Evolutionary conservation across 2,329 filamentous ascomycete species (phyloP), one percentile per base, ranked within the genome.

Genomic region (Fusarium lyarnte): DNA sequence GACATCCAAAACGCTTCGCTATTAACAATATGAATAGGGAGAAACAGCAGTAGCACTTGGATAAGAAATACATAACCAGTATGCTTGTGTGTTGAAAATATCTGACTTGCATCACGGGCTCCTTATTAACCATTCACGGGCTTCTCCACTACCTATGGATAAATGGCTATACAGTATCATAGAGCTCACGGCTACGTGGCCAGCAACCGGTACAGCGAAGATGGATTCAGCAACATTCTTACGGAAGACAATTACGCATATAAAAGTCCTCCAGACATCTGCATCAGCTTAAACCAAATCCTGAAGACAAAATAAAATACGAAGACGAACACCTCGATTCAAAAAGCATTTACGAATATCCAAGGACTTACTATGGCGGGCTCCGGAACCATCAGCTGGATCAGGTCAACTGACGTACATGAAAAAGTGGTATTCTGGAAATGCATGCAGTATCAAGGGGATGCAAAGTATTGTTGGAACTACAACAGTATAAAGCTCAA

Each of bases 381-480:
- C 21, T 27, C 25, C 14, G n/a, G 17, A 23, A 7, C n/a, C 17
- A 58, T 39, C 31, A 19, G 17, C 23, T 38, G 29, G n/a, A 16
- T 21, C 11, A 36, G 29, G 6, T 33, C 36, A 5, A 61, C 29
- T 7, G 23, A 47, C 8, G 23, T 47, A 2, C 41, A 38, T 16
- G 16, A 42, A 4, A 31, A 42, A 13, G 65, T 58, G 14, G 42
- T 27, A 13, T 57, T 47, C 14, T 69, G 65, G 66, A 43, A 27
- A 9, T 69, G 58, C 33, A 23, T 36, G 3, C 65, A 69, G 13
- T 27, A 58, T 27, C 29, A 52, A 11, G 31, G 35, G 9, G 23
- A 43, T 2, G 36, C 27, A 11, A 10, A 42, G 11, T 6, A 14
- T 21, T 69, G 65, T n/a, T 31, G 13, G 8, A 23, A 58, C 11